Evolutionary conservation across 192 early-diverging fungal genomes (phyloP).

Genomic region (Umbelopsis sp.): DNA sequence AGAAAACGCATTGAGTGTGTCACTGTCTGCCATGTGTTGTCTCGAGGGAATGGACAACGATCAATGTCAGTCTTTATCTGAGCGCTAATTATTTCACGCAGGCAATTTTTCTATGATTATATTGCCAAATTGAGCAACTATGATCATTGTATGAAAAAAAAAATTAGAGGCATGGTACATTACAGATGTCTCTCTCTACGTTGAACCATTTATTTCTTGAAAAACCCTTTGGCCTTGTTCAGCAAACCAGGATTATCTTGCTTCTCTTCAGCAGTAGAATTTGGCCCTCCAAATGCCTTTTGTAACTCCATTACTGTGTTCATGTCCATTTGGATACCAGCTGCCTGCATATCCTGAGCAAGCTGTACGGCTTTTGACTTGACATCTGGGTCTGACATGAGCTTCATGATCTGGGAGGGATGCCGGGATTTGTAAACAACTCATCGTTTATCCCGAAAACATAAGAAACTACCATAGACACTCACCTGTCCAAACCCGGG

Average conservation of each 20-base stretch:
- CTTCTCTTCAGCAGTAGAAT: neutral
- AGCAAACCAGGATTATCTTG: conserved; percentile 19
- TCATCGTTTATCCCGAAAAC: neutral
- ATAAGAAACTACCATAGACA: neutral
- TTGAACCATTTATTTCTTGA: conserved; percentile 23
- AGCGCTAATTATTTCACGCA: no score
- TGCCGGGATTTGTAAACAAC: neutral
- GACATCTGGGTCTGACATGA: conserved; percentile 31
- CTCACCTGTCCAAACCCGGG: conserved; percentile 29
- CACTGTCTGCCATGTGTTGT: neutral
- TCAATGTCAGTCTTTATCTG: neutral
- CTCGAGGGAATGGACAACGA: neutral
- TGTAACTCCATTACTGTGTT: conserved; percentile 28
- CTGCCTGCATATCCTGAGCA: conserved; percentile 26
- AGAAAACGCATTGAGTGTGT: conserved; percentile 45
- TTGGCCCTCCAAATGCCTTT: conserved; percentile 10
- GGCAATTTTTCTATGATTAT: neutral
- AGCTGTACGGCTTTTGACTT: conserved; percentile 19
- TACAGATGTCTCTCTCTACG: no score
- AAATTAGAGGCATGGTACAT: neutral
- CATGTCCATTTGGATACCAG: conserved; percentile 35
- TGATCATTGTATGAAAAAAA: neutral
- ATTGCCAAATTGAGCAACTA: neutral
- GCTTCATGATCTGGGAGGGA: conserved; percentile 19
- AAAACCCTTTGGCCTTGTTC: conserved; percentile 33